Conservation (phyloP, 345 rosid genomes). For the Firmiana major region DNA sequence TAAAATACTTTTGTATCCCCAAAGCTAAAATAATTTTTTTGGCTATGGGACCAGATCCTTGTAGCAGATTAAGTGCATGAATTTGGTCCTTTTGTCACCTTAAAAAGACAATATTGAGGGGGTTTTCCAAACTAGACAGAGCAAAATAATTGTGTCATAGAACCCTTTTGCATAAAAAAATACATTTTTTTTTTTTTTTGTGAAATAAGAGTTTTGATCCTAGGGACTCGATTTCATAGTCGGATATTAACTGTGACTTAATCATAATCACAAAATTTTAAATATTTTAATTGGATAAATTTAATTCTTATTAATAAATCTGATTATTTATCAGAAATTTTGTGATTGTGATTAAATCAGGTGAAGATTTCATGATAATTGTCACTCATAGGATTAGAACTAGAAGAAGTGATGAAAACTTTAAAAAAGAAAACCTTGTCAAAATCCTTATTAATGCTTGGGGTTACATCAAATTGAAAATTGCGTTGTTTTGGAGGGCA, state of each 20-base stretch:
- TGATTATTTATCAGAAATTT: too few relatives aligned
- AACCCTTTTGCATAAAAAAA: background rate
- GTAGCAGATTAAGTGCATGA: background rate
- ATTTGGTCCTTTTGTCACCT: background rate
- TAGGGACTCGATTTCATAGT: too few relatives aligned
- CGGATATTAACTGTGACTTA: too few relatives aligned
- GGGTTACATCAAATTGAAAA: conserved; percentile 20
- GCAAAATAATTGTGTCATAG: background rate
- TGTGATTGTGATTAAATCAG: background rate
- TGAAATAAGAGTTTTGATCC: background rate
- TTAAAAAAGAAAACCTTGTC: background rate
- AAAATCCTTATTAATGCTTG: background rate
- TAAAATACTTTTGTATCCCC: background rate
- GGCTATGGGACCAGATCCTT: background rate
- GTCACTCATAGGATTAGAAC: too few relatives aligned
- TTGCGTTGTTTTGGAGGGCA: conserved; percentile 28
- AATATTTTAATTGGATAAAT: too few relatives aligned
- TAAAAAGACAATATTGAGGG: background rate
- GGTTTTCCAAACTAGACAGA: background rate
- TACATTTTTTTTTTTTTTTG: too few relatives aligned
- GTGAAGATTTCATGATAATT: too few relatives aligned
- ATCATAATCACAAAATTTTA: too few relatives aligned
- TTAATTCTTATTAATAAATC: too few relatives aligned
- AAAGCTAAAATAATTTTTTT: background rate
- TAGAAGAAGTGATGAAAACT: background rate